Conservation (phyloP, 495 filamentous ascomycete species). For the Aspergillus biplanus region DNA sequence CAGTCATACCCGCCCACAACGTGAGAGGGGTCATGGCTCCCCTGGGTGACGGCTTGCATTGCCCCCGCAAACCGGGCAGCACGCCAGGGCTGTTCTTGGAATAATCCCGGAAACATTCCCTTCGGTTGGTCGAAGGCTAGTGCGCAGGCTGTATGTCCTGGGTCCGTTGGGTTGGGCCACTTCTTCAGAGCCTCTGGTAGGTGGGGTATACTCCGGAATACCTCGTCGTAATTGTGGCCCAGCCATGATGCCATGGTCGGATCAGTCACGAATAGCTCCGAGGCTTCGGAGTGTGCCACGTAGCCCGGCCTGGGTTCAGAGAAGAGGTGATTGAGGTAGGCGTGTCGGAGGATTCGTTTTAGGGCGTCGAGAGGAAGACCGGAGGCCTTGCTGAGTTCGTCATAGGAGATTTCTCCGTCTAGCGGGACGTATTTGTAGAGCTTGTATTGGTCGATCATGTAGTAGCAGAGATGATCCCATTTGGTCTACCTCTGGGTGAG, state of each 20-base stretch:
- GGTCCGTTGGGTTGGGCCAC: not conserved
- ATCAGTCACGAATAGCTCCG: not conserved
- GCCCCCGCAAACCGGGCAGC: slow-evolving; percentile 3
- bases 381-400: not conserved
- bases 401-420: not conserved
- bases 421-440: slow-evolving; percentile 5
- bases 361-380: not conserved
- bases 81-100: slow-evolving; percentile 4
- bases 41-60: slow-evolving; percentile 8
- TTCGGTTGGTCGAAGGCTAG: slow-evolving; percentile 7
- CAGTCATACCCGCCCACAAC: slow-evolving; percentile 5
- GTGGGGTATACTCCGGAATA: slow-evolving; percentile 4
- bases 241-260: slow-evolving; percentile 3
- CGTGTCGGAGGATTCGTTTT: slow-evolving; percentile 6
- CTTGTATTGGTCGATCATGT: slow-evolving; percentile 6
- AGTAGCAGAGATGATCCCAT: slow-evolving; percentile 9
- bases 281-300: slow-evolving; percentile 10
- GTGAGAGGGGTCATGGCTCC: slow-evolving; percentile 9
- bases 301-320: slow-evolving; percentile 4
- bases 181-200: not conserved
- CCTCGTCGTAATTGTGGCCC: slow-evolving; percentile 14
- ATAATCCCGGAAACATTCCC: slow-evolving; percentile 2
- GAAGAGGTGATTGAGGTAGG: slow-evolving; percentile 8
- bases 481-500: not conserved
- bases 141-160: not conserved